Evolutionary conservation across 176 grass and related monocot genomes (phyloP), one percentile per base, ranked within the genome.

Genomic region (Phyllostachys edulis): DNA sequence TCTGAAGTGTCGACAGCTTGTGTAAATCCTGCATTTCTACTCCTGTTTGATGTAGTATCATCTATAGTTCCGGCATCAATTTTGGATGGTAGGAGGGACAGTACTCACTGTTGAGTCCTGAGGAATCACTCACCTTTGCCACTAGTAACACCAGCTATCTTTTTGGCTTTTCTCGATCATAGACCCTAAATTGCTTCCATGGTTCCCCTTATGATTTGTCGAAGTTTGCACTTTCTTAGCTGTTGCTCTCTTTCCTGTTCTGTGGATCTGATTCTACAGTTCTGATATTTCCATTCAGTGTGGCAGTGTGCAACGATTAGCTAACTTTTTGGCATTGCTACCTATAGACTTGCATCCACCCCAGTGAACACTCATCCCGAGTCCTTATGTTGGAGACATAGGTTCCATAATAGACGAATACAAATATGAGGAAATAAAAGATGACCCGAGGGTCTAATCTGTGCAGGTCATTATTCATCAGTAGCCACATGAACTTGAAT

Each of bases 241-340:
- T 82, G 74, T 83, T 74, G 46, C 66, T 69, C 23, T 66, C 55
- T 82, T 82, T 47, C 10, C 52, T 73, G 56, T 78, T 82, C 46
- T 9, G 34, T 90, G 79, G 49, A 86, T 90, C 79, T 86, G 79
- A 73, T 90, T 78, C 67, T 75, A 75, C 52, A 49, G 3, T 85
- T 81, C 37, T 81, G 18, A 24, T 18, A 69, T 61, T 60, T 68
- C 29, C 47, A 24, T 67, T 37, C 5, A 57, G 77, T 44, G 47
- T 68, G 47, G 26, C 5, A 4, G 24, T 55, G 47, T 59, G 49
- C 18, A 36, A 60, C 38, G 59, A 32, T 21, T 59, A 75, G 12
- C 5, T 66, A 81, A 57, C 69, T 44, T 80, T 70, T 54, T 13
- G 11, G 38, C 26, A 27, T 45, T 65, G 56, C 37, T 68, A 75